Evolutionary conservation across 2,329 filamentous ascomycete genomes (phyloP).

Genomic region (Arthrobotrys sinensis): DNA sequence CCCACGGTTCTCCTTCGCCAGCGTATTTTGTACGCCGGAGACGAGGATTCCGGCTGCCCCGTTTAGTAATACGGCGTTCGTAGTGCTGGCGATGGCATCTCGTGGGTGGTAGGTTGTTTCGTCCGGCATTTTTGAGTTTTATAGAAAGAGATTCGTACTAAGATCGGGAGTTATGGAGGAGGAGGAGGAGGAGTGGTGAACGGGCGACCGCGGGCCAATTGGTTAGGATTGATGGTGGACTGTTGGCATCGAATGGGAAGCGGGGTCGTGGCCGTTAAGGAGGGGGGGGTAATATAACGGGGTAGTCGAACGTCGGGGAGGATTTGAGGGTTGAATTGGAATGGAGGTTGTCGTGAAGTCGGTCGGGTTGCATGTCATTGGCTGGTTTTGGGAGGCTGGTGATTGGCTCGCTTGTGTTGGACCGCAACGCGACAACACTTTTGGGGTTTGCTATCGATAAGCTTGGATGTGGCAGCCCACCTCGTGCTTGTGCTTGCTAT

Average conservation of each 20-base stretch:
- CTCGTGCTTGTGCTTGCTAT: no score
- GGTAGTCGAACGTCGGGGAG: background rate
- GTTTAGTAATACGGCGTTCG: conserved; percentile 38
- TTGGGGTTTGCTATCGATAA: conserved; percentile 13
- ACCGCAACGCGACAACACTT: conserved; percentile 42
- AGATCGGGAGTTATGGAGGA: background rate
- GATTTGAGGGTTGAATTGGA: background rate
- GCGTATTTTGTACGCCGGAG: conserved; percentile 87
- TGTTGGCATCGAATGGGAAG: conserved; percentile 28
- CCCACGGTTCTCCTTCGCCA: conserved; percentile 85
- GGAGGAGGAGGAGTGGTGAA: background rate
- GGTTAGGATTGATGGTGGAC: conserved; percentile 13
- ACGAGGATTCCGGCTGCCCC: conserved; percentile 79
- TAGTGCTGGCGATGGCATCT: conserved; percentile 41
- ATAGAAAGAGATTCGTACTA: background rate
- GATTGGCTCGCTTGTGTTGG: conserved; percentile 10
- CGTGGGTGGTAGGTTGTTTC: conserved; percentile 77
- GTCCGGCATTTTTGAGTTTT: conserved; percentile 63
- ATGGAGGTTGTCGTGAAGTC: background rate
- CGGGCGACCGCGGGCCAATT: conserved; percentile 30
- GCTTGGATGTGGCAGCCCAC: background rate
- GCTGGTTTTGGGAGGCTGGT: conserved; percentile 6
- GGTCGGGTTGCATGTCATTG: conserved; percentile 28
- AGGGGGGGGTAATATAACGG: background rate
- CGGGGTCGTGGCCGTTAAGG: background rate